A percentile compares a stretch with the other conserved stretches of the same genome.
Conservation (phyloP, 495 filamentous ascomycete genomes). For the Penicillium tannophilum region DNA sequence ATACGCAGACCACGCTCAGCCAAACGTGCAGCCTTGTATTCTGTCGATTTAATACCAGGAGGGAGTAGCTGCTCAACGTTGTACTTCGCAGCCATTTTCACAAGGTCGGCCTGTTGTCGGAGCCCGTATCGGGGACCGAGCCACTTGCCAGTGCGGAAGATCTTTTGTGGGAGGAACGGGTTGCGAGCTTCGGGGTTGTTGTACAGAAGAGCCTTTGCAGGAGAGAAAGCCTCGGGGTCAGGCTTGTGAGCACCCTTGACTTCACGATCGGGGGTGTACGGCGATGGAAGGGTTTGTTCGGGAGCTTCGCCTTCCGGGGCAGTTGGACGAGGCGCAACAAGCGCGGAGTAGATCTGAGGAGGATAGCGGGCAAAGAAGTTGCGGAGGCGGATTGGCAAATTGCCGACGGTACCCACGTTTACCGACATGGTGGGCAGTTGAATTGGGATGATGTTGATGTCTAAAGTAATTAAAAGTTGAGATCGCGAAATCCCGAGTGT, state of each 20-base stretch:
- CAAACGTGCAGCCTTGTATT: slow-evolving; percentile 62
- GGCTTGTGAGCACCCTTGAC: slow-evolving; percentile 43
- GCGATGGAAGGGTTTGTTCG: slow-evolving; percentile 38
- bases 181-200: slow-evolving; percentile 52
- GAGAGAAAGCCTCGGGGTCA: slow-evolving; percentile 36
- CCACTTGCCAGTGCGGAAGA: slow-evolving; percentile 75
- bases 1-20: slow-evolving; percentile 75
- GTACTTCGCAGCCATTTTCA: slow-evolving; percentile 79
- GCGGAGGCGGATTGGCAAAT: slow-evolving; percentile 67
- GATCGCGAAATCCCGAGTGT: slow-evolving; percentile 3
- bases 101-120: slow-evolving; percentile 86
- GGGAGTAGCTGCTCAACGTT: slow-evolving; percentile 86
- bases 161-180: slow-evolving; percentile 74
- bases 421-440: slow-evolving; percentile 31
- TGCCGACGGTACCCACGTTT: slow-evolving; percentile 18
- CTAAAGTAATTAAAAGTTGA: slow-evolving; percentile 26
- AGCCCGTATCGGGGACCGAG: slow-evolving; percentile 77
- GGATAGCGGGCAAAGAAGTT: slow-evolving; percentile 91
- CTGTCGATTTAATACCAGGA: slow-evolving; percentile 71
- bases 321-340: slow-evolving; percentile 44
- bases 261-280: slow-evolving; percentile 50
- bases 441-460: slow-evolving; percentile 4
- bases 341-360: slow-evolving; percentile 54
- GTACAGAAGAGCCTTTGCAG: slow-evolving; percentile 39
- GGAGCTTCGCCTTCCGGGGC: slow-evolving; percentile 30